phyloP scores from a whole-genome alignment of 2,329 filamentous ascomycete species.

The Colletotrichum lentis region DNA sequence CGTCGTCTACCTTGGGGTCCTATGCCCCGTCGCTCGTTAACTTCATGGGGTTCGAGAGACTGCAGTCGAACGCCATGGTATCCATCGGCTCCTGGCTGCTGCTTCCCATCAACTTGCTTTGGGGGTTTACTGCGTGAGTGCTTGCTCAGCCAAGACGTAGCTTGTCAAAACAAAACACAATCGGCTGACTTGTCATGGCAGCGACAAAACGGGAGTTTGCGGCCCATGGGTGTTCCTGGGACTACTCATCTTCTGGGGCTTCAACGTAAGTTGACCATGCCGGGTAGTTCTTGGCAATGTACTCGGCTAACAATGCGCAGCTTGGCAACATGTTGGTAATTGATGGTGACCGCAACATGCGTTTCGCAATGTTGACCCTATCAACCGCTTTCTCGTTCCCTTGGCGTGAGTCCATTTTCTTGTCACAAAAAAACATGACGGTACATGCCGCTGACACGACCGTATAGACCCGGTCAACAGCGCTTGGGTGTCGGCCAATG shows the following conservation, averaged over 20 bases:
- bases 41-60: constrained; percentile 48
- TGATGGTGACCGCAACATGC: constrained; percentile 14
- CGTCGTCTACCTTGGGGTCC: constrained; percentile 42
- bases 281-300: neutral
- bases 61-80: constrained; percentile 48
- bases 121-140: constrained; percentile 43
- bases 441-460: constrained; percentile 15
- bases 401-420: constrained; percentile 43
- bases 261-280: constrained; percentile 39
- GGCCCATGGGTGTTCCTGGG: constrained; percentile 44
- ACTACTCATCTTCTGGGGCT: constrained; percentile 42
- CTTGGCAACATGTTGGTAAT: constrained; percentile 32
- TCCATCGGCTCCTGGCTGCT: constrained; percentile 50
- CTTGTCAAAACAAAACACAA: constrained; percentile 17
- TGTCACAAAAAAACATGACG: neutral
- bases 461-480: constrained; percentile 42
- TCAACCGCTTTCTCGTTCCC: constrained; percentile 42
- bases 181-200: constrained; percentile 1
- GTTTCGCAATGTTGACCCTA: constrained; percentile 44
- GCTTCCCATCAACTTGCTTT: constrained; percentile 46
- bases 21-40: constrained; percentile 47
- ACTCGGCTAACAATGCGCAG: constrained; percentile 14
- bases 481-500: constrained; percentile 46
- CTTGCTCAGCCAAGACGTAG: neutral
- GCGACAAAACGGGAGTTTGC: constrained; percentile 40